Evolutionary conservation across 176 grass and related monocot species (phyloP).

Genomic region (Leersia perrieri): DNA sequence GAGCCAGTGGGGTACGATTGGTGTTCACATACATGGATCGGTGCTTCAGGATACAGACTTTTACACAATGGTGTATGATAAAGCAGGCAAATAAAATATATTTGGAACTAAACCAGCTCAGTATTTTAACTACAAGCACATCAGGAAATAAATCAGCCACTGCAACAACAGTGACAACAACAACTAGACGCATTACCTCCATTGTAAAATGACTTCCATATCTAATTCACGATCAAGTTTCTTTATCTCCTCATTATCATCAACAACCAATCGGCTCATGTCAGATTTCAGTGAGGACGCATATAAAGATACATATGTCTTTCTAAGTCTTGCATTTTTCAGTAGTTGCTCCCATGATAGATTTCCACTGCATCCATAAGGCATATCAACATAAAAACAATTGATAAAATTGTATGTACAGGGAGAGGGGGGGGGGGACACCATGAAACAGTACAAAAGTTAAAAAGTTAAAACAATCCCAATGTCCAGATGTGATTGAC

Average conservation of each 20-base stretch:
- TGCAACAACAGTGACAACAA: background rate
- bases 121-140: background rate
- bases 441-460: background rate
- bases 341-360: constrained; percentile 92
- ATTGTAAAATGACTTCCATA: constrained; percentile 95
- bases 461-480: background rate
- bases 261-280: constrained; percentile 54
- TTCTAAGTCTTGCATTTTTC: constrained; percentile 72
- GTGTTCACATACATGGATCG: background rate
- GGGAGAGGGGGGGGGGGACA: background rate
- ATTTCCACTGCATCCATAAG: constrained; percentile 64
- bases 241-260: constrained; percentile 77
- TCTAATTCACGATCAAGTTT: constrained; percentile 82
- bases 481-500: constrained; percentile 10
- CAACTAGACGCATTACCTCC: constrained; percentile 53
- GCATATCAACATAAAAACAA: constrained; percentile 25
- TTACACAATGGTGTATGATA: background rate
- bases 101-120: background rate
- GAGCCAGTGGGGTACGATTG: constrained; percentile 6
- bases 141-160: background rate
- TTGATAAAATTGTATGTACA: constrained; percentile 2
- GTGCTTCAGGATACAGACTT: background rate
- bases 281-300: constrained; percentile 88
- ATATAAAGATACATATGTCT: constrained; percentile 86
- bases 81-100: background rate